A percentile compares a stretch with the other conserved stretches of the same genome.
These are phyloP conservation scores for Rugonectria rugulosa DNA, from an alignment of 2,329 filamentous ascomycete species.

Conservation along the genomic window DNA sequence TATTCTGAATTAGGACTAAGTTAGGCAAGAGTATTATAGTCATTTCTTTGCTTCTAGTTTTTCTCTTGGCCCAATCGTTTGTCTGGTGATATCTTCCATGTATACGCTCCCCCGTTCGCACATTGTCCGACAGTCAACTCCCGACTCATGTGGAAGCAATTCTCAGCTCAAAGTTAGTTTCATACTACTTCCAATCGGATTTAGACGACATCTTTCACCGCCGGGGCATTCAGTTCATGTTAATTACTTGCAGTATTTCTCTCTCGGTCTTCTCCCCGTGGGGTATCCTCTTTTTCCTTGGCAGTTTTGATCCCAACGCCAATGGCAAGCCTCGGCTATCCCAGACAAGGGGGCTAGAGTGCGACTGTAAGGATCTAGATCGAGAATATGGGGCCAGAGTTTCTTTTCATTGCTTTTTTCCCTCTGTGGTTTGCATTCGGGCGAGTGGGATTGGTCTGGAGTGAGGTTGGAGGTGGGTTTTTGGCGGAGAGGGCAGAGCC, in stretches of 20 bases:
- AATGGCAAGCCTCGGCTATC: neutral
- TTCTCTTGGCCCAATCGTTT: too few relatives aligned
- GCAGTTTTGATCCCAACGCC: neutral
- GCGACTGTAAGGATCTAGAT: constrained; percentile 2
- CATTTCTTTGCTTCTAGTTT: too few relatives aligned
- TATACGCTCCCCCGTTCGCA: too few relatives aligned
- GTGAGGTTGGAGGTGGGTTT: neutral
- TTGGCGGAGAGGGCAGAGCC: constrained; percentile 10
- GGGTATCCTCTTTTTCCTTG: neutral
- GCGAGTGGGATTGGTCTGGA: neutral
- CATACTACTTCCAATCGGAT: too few relatives aligned
- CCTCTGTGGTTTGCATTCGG: too few relatives aligned
- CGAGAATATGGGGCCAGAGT: constrained; percentile 1
- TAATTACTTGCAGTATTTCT: neutral
- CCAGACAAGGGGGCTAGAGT: constrained; percentile 8
- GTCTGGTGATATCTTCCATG: too few relatives aligned
- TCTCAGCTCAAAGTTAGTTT: too few relatives aligned
- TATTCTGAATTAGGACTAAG: too few relatives aligned
- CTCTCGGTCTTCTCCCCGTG: constrained; percentile 7
- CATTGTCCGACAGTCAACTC: too few relatives aligned
- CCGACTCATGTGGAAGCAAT: too few relatives aligned
- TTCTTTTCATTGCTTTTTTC: constrained; percentile 7
- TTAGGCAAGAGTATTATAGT: too few relatives aligned
- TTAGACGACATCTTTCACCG: too few relatives aligned
- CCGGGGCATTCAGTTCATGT: neutral